Evolutionary conservation across 164 flowering plant species (phyloP).

Genomic region (Vitis vinifera): DNA sequence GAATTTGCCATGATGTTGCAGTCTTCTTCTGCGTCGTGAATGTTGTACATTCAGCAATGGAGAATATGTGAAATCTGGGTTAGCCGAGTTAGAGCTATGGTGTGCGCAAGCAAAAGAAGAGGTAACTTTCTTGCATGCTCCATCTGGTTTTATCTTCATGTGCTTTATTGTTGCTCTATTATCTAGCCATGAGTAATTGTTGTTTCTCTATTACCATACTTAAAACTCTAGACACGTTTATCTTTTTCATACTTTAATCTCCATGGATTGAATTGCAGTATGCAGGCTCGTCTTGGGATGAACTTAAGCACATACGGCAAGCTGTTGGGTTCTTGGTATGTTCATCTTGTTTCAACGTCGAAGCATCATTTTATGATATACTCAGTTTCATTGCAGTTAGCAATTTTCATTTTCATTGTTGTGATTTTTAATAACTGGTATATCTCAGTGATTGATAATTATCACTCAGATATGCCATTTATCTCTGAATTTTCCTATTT

Average conservation of each 20-base stretch:
- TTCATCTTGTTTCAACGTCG: conserved; percentile 4
- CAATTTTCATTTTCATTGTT: not conserved
- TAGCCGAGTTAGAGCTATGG: conserved; percentile 78
- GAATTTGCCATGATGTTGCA: conserved; percentile 15
- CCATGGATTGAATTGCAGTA: conserved; percentile 51
- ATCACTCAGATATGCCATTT: not conserved
- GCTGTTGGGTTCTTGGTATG: conserved; percentile 77
- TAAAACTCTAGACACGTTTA: not conserved
- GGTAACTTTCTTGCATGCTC: conserved; percentile 24
- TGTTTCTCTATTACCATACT: not conserved
- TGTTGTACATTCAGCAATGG: conserved; percentile 81
- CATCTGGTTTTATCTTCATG: not conserved
- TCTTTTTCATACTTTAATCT: not conserved
- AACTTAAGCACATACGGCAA: conserved; percentile 68
- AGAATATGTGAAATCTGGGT: conserved; percentile 68
- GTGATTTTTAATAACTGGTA: not conserved
- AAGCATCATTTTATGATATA: not conserved
- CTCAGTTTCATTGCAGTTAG: not conserved
- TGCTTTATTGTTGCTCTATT: not conserved
- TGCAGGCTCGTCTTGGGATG: conserved; percentile 79
- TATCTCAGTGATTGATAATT: not conserved
- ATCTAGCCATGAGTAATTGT: not conserved
- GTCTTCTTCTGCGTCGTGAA: conserved; percentile 73
- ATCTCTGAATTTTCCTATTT: too few relatives aligned
- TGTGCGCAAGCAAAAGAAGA: conserved; percentile 64